Percentiles rank a stretch among this genome's conserved stretches.
phyloP scores from a whole-genome alignment of 148 eudicot species.

The Dysphania ambrosioides region DNA sequence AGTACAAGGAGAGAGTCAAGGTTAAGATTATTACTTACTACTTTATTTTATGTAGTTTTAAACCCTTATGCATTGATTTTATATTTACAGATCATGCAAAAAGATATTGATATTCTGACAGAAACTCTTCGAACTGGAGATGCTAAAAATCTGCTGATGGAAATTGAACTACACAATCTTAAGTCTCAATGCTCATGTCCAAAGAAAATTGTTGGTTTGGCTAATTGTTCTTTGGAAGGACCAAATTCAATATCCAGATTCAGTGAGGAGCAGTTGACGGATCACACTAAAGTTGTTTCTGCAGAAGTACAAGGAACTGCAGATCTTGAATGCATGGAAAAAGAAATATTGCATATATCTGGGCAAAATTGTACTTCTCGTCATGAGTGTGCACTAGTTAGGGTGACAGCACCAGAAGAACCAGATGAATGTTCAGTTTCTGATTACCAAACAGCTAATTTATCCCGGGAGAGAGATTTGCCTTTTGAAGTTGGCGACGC shows the following conservation, averaged over 20 bases:
- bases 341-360: background rate
- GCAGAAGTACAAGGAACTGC: background rate
- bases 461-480: background rate
- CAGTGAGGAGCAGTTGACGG: slow-evolving; percentile 2
- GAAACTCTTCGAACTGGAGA: slow-evolving; percentile 36
- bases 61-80: slow-evolving; percentile 11
- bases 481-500: background rate
- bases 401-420: background rate
- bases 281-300: background rate
- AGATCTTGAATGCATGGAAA: background rate
- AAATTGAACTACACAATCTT: slow-evolving; percentile 41
- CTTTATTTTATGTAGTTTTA: slow-evolving; percentile 7
- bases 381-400: background rate
- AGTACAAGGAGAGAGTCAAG: slow-evolving; percentile 65
- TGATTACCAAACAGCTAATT: background rate
- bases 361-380: background rate
- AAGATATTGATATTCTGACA: slow-evolving; percentile 40
- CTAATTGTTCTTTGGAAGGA: slow-evolving; percentile 15
- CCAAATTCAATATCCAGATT: slow-evolving; percentile 15
- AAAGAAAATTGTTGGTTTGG: slow-evolving; percentile 20
- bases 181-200: slow-evolving; percentile 35
- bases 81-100: slow-evolving; percentile 50
- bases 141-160: slow-evolving; percentile 35
- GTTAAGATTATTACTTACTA: slow-evolving; percentile 30
- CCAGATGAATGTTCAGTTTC: background rate